phyloP scores from a whole-genome alignment of 129 eudicot species.

The Lactuca sativa region DNA sequence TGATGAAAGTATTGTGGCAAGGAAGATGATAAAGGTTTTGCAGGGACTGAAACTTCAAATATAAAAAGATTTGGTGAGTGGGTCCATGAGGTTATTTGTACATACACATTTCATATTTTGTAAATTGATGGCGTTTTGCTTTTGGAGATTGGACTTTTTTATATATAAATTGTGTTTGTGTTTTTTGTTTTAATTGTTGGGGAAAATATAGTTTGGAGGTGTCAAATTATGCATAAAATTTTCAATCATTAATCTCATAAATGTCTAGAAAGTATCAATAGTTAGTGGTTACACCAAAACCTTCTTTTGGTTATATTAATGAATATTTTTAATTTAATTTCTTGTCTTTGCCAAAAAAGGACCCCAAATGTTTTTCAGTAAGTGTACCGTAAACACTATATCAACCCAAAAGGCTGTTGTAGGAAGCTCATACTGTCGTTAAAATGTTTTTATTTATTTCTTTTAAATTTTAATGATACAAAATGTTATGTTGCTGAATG shows the following conservation, averaged over 20 bases:
- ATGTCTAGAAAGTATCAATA: not conserved
- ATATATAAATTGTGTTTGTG: not conserved
- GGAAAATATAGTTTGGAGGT: not conserved
- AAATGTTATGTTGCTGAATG: too few relatives aligned
- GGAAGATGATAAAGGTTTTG: constrained; percentile 54
- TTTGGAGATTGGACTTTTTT: not conserved
- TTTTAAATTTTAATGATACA: too few relatives aligned
- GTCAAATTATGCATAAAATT: not conserved
- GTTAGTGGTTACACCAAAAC: constrained; percentile 48
- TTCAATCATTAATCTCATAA: constrained; percentile 1
- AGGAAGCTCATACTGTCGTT: too few relatives aligned
- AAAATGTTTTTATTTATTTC: too few relatives aligned
- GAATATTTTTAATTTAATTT: not conserved
- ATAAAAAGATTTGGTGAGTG: constrained; percentile 11
- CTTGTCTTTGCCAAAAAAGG: not conserved
- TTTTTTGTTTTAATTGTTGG: too few relatives aligned
- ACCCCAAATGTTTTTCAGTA: not conserved
- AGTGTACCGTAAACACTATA: not conserved
- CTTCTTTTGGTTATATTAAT: constrained; percentile 21
- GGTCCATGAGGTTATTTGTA: constrained; percentile 36
- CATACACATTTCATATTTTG: too few relatives aligned
- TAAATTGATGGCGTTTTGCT: constrained; percentile 21
- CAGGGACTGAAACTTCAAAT: constrained; percentile 46
- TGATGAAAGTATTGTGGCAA: constrained; percentile 52
- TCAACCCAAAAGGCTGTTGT: not conserved